A percentile compares a stretch with the other conserved stretches of the same genome.
phyloP scores from a whole-genome alignment of 2,329 filamentous ascomycete species.

The Arthrobotrys musiformis region DNA sequence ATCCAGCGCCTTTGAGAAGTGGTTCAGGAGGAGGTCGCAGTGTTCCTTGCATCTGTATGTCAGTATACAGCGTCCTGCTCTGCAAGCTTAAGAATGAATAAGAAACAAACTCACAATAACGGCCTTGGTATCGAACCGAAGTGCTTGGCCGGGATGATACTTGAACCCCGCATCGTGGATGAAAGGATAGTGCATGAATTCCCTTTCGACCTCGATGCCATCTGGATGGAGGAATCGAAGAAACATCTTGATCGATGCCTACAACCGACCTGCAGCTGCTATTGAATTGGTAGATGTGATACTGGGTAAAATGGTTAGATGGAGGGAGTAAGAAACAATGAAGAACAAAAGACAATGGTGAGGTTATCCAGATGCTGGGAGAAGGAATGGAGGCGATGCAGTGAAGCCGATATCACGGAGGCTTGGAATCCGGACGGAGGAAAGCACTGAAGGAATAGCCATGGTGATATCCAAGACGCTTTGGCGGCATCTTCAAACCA shows the following conservation, averaged over 20 bases:
- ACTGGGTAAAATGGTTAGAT: too few relatives aligned
- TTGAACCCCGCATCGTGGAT: slow-evolving; percentile 30
- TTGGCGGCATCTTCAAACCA: not conserved
- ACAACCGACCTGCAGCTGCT: not conserved
- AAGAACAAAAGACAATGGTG: not conserved
- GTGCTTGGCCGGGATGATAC: slow-evolving; percentile 17
- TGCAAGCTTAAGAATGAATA: not conserved
- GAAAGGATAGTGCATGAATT: slow-evolving; percentile 29
- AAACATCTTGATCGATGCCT: slow-evolving; percentile 15
- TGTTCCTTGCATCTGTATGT: slow-evolving; percentile 17
- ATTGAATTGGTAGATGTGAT: too few relatives aligned
- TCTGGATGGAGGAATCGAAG: slow-evolving; percentile 16
- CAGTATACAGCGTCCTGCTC: not conserved
- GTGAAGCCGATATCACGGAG: not conserved
- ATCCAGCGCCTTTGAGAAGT: slow-evolving; percentile 38
- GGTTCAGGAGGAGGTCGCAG: slow-evolving; percentile 33
- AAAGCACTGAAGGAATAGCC: not conserved
- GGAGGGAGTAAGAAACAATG: not conserved
- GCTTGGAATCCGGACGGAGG: slow-evolving; percentile 14
- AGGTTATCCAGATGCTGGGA: slow-evolving; percentile 7
- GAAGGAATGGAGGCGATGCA: slow-evolving; percentile 5
- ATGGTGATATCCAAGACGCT: not conserved
- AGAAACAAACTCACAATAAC: slow-evolving; percentile 23
- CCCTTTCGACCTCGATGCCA: slow-evolving; percentile 20
- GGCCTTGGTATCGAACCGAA: slow-evolving; percentile 32